A percentile compares a stretch with the other conserved stretches of the same genome.
Conservation (phyloP, 352 stramenopile genomes). For the Phytophthora lateralis region DNA sequence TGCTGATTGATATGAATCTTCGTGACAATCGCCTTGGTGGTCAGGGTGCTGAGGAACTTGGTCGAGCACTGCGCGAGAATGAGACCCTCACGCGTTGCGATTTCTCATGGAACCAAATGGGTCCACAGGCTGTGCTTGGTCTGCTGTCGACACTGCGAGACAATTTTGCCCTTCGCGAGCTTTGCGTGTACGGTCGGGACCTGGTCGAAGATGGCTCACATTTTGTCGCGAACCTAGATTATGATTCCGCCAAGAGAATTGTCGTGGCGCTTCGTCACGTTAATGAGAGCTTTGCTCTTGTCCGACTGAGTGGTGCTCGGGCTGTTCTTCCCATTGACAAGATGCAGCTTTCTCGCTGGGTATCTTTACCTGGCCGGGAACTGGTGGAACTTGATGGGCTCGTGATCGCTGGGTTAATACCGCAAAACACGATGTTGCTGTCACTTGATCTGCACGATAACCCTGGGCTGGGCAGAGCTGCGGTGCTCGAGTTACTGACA, state of each 20-base stretch:
- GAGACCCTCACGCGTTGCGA: constrained; percentile 72
- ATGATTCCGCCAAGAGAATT: constrained; percentile 54
- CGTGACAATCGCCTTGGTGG: constrained; percentile 61
- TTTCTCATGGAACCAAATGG: constrained; percentile 71
- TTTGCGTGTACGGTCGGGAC: constrained; percentile 60
- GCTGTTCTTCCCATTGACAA: constrained; percentile 66
- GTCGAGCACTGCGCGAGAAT: constrained; percentile 62
- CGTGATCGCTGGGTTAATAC: constrained; percentile 61
- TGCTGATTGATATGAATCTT: constrained; percentile 62
- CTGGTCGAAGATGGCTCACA: constrained; percentile 44
- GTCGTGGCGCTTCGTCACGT: constrained; percentile 50
- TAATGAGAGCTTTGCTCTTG: constrained; percentile 54
- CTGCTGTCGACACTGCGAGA: constrained; percentile 53
- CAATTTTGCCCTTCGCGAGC: constrained; percentile 61
- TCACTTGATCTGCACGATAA: constrained; percentile 76
- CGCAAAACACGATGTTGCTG: constrained; percentile 57
- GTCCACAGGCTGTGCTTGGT: constrained; percentile 43
- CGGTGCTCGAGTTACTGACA: constrained; percentile 56
- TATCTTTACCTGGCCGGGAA: constrained; percentile 39
- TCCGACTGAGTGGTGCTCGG: constrained; percentile 45
- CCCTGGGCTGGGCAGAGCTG: constrained; percentile 48
- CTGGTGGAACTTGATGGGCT: constrained; percentile 69
- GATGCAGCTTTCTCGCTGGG: constrained; percentile 66
- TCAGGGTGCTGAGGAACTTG: constrained; percentile 44
- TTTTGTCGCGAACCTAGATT: constrained; percentile 63